Conservation (phyloP, 1,284 basidiomycete genomes). For the Ganoderma boninense region DNA sequence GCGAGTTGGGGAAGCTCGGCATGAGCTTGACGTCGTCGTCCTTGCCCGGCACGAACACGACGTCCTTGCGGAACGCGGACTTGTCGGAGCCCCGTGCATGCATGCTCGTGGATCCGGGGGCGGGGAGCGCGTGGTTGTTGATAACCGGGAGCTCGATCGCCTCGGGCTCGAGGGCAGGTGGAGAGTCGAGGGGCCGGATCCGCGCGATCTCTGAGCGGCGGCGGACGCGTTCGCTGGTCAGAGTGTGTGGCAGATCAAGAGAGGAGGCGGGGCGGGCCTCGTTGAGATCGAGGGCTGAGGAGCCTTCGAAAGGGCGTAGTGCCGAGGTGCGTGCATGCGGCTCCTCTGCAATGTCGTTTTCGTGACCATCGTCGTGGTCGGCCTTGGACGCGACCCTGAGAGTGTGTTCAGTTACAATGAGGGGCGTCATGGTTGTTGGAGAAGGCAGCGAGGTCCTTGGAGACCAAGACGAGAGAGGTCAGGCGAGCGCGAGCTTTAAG, state of each 20-base stretch:
- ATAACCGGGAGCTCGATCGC: constrained; percentile 34
- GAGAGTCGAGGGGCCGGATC: constrained; percentile 23
- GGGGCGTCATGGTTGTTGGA: background rate
- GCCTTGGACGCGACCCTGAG: background rate
- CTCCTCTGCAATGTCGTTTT: background rate
- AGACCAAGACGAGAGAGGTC: background rate
- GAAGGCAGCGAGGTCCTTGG: background rate
- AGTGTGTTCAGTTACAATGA: background rate
- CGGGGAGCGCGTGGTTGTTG: constrained; percentile 5
- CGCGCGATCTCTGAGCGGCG: constrained; percentile 37
- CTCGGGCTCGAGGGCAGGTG: constrained; percentile 27
- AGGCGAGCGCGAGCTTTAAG: background rate
- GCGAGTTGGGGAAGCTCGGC: constrained; percentile 33
- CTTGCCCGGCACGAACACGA: constrained; percentile 11
- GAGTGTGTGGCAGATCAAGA: constrained; percentile 27
- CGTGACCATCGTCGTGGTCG: background rate
- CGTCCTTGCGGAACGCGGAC: constrained; percentile 20
- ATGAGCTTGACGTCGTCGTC: constrained; percentile 33
- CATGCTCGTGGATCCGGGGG: background rate
- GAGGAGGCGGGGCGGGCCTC: constrained; percentile 25
- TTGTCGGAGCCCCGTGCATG: constrained; percentile 11
- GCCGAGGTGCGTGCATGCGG: constrained; percentile 1
- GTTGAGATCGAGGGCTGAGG: background rate
- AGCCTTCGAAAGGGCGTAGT: background rate
- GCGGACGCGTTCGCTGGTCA: constrained; percentile 33